Base-by-base conservation (phyloP, 371 early-diverging fungal genomes). In the Entomophthora muscae region DNA sequence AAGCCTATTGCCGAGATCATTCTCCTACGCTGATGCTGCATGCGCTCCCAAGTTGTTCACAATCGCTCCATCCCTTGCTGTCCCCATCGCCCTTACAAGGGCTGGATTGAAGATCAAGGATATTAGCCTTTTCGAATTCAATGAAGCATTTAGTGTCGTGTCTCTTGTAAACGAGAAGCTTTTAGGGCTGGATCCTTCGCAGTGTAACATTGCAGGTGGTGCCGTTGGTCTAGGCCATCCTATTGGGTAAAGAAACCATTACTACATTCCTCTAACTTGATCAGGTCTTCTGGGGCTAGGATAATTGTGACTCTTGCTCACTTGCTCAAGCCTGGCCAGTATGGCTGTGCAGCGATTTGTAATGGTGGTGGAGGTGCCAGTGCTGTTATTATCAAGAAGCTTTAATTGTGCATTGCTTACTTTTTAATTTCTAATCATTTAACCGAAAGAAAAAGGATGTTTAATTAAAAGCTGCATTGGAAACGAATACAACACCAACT, bases 71-170 rank as follows among this genome's bases (percentile, higher is more conserved):
- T 74, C 93, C 28, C 72, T 91, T 57, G 97, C 98, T 31, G 81
- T 96, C 65, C 93, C 88, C 68, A 90, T 85, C 64, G 90, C 91
- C 23, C 76, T 95, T 52, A 67, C 80, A 56, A 80, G 80, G 67
- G 93, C 93, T 53, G 83, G 84, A 63, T 68, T 90, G 31, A 75
- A 73, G 13, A 70, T 82, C 56, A 78, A 86, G 52, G 92, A 91
- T 72, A 86, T 89, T 65, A 76, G 78, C 60, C 70, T 80, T 59
- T 91, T 84, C 70, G 92, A 96, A 74, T 79, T 96, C 74, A 96
- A 96, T 75, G 97, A 96, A 73, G 97, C 97, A 3, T 96, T 96
- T 71, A 80, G 87, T 63, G 92, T 93, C 7, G 95, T 94, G 28
- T 84, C 84, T 53, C 73, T 83, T n/a, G 93, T 80, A 55, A 94